A percentile compares a stretch with the other conserved stretches of the same genome.
These are phyloP conservation scores for Talaromyces sp. DNA, from an alignment of 2,329 filamentous ascomycete genomes.

Conservation along the genomic window DNA sequence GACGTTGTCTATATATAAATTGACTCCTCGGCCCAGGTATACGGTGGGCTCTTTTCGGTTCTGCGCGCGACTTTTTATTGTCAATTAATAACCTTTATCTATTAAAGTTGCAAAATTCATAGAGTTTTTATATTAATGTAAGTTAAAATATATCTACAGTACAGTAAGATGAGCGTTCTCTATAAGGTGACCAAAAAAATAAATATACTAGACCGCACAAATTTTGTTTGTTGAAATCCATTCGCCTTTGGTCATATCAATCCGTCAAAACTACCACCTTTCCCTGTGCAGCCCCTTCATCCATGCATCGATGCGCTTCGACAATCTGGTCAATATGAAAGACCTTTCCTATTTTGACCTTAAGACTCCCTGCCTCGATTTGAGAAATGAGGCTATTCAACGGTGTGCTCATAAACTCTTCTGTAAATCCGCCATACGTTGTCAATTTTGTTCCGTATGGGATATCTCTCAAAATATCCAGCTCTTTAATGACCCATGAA, in stretches of 20 bases:
- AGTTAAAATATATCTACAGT: neutral
- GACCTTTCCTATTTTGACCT: neutral
- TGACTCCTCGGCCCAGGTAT: neutral
- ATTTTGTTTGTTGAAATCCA: neutral
- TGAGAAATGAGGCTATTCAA: neutral
- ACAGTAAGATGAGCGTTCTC: neutral
- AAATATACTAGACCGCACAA: neutral
- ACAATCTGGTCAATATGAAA: slow-evolving; percentile 39
- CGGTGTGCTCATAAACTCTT: neutral
- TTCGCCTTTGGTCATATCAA: neutral
- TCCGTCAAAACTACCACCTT: slow-evolving; percentile 37
- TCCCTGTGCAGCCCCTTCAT: slow-evolving; percentile 39
- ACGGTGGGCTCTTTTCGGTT: neutral
- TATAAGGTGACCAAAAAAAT: neutral
- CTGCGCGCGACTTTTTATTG: neutral
- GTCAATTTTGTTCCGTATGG: neutral
- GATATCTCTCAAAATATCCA: neutral
- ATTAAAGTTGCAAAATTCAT: neutral
- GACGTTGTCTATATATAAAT: no score
- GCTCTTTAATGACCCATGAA: neutral
- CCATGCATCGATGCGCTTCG: slow-evolving; percentile 43
- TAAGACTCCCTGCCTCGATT: neutral
- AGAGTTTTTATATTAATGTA: no score
- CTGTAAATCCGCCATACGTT: neutral
- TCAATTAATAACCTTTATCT: neutral